phyloP scores from a whole-genome alignment of 352 stramenopile genomes.

The Pythium plurisporium region DNA sequence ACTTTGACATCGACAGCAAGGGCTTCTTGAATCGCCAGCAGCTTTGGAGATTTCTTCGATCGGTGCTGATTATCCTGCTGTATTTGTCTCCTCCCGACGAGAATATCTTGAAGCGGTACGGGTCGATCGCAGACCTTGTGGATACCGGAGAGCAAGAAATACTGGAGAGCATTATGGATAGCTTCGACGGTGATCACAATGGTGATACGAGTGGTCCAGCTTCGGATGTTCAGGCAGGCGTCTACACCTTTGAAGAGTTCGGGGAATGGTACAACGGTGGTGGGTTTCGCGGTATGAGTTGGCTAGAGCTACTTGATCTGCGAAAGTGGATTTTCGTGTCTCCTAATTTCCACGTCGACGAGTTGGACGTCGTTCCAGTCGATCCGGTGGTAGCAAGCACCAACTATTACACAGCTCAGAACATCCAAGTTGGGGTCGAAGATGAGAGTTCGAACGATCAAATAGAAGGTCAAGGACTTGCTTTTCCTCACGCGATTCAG shows the following conservation, averaged over 20 bases:
- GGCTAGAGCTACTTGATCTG: slow-evolving; percentile 82
- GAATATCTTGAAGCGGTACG: slow-evolving; percentile 48
- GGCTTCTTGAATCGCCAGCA: slow-evolving; percentile 75
- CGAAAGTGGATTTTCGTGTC: slow-evolving; percentile 83
- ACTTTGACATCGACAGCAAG: slow-evolving; percentile 81
- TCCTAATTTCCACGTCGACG: slow-evolving; percentile 55
- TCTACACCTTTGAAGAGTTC: slow-evolving; percentile 84
- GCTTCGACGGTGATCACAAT: slow-evolving; percentile 35
- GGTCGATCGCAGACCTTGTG: slow-evolving; percentile 65
- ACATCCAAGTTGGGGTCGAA: slow-evolving; percentile 77
- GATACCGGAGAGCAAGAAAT: slow-evolving; percentile 77
- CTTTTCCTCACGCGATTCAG: slow-evolving; percentile 55
- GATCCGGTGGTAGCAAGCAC: slow-evolving; percentile 68
- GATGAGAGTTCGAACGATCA: slow-evolving; percentile 27
- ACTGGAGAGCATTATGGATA: slow-evolving; percentile 71
- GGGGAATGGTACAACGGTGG: slow-evolving; percentile 82
- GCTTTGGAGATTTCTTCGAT: slow-evolving; percentile 81
- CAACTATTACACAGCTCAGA: slow-evolving; percentile 84
- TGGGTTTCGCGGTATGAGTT: slow-evolving; percentile 75
- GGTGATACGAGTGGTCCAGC: slow-evolving; percentile 29
- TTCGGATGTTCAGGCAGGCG: slow-evolving; percentile 44
- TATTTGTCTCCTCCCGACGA: slow-evolving; percentile 64
- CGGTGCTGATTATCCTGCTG: slow-evolving; percentile 67
- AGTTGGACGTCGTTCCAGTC: slow-evolving; percentile 62
- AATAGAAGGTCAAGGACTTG: neutral